Evolutionary conservation across 1,139 yeast species (phyloP).

Genomic region (Tardiomyces depauwii): DNA sequence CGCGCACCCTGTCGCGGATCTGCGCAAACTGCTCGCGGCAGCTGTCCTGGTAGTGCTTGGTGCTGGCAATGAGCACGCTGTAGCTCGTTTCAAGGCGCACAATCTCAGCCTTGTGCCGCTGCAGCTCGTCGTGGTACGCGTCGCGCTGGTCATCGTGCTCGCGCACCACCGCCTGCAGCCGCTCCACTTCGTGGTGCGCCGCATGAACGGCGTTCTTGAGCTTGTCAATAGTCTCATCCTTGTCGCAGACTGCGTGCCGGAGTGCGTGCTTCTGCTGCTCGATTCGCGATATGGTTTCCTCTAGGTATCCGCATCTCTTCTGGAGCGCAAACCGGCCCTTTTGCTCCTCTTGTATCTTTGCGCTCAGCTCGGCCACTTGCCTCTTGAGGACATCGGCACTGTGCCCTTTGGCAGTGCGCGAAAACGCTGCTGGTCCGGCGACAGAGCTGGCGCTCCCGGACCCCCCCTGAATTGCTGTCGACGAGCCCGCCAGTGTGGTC

Average conservation of each 20-base stretch:
- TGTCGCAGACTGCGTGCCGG: neutral
- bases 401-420: no score
- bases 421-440: no score
- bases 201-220: slow-evolving; percentile 5
- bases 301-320: slow-evolving; percentile 17
- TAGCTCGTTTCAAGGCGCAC: slow-evolving; percentile 14
- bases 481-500: no score
- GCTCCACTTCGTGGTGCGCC: slow-evolving; percentile 3
- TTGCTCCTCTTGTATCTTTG: slow-evolving; percentile 10
- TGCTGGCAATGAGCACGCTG: slow-evolving; percentile 13
- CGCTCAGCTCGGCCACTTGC: neutral
- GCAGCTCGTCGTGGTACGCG: neutral
- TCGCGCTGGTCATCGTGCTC: neutral
- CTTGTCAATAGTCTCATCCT: slow-evolving; percentile 6
- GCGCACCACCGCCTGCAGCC: neutral
- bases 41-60: slow-evolving; percentile 11
- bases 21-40: slow-evolving; percentile 11
- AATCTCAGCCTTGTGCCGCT: slow-evolving; percentile 10
- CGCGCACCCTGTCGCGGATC: slow-evolving; percentile 1
- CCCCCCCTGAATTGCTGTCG: no score
- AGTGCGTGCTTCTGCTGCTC: slow-evolving; percentile 13
- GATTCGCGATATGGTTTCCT: slow-evolving; percentile 15
- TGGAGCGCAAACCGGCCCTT: slow-evolving; percentile 13
- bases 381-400: no score
- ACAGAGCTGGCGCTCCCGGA: no score